Percentiles rank a stretch among this genome's conserved stretches.
These are phyloP conservation scores for Chenopodium berlandieri DNA, from an alignment of 148 eudicot species.

Conservation along the genomic window DNA sequence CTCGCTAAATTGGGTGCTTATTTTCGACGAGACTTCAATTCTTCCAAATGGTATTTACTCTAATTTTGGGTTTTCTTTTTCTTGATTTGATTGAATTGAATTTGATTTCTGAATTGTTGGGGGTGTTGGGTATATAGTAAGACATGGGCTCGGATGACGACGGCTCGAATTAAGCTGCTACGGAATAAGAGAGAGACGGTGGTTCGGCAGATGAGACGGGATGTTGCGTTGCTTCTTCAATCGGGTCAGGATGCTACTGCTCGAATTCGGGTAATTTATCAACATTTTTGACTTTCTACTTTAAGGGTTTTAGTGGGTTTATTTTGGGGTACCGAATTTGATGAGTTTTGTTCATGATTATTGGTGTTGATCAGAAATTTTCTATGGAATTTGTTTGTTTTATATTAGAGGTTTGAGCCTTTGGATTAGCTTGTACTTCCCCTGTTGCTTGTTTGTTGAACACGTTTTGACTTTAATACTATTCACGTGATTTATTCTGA, in stretches of 20 bases:
- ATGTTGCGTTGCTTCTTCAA: constrained; percentile 86
- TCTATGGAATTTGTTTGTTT: not conserved
- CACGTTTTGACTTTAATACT: no score
- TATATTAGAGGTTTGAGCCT: not conserved
- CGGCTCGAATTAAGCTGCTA: constrained; percentile 80
- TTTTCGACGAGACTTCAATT: constrained; percentile 64
- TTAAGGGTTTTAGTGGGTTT: not conserved
- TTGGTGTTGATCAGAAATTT: not conserved
- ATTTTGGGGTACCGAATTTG: not conserved
- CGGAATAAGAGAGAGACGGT: constrained; percentile 81
- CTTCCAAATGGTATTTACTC: constrained; percentile 68
- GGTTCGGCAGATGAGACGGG: constrained; percentile 78
- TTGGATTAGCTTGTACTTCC: not conserved
- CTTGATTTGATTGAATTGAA: not conserved
- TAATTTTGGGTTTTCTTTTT: not conserved
- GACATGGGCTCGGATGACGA: constrained; percentile 85
- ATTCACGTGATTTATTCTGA: no score
- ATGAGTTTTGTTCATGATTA: not conserved
- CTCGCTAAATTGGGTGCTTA: constrained; percentile 47
- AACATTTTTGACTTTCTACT: not conserved
- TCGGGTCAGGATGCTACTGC: constrained; percentile 90
- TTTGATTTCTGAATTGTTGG: not conserved
- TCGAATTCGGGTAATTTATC: constrained; percentile 64
- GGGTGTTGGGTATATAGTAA: constrained; percentile 40
- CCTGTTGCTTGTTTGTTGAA: no score